Percentiles rank a stretch among this genome's conserved stretches.
These are phyloP conservation scores for Leccinum subrobustum DNA, from an alignment of 1,284 basidiomycete species.

Conservation along the genomic window DNA sequence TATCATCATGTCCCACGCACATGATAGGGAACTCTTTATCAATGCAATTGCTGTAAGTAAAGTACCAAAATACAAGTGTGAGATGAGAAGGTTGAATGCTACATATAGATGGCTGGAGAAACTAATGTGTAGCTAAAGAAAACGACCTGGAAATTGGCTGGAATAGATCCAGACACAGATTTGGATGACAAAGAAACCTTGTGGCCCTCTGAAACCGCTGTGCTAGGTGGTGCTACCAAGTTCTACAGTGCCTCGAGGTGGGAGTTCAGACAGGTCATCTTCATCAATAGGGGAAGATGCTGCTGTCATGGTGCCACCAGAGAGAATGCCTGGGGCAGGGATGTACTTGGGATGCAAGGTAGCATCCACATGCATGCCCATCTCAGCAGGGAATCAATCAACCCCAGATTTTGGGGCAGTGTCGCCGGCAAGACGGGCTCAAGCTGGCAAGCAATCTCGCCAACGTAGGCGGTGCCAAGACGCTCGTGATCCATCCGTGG, in stretches of 20 bases:
- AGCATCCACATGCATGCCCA: conserved; percentile 13
- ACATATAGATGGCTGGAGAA: not conserved
- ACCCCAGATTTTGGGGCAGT: conserved; percentile 32
- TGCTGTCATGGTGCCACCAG: conserved; percentile 20
- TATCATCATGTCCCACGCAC: no score
- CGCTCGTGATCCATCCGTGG: conserved; percentile 82
- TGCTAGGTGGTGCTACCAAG: conserved; percentile 24
- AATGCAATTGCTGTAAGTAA: no score
- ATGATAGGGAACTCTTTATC: no score
- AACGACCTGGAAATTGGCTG: no score
- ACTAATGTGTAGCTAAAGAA: no score
- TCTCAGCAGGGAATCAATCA: conserved; percentile 22
- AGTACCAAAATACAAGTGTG: no score
- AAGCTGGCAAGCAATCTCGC: conserved; percentile 78
- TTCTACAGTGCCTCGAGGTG: conserved; percentile 25
- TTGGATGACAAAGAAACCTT: conserved; percentile 17
- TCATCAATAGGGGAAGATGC: conserved; percentile 9
- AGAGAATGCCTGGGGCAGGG: conserved; percentile 16
- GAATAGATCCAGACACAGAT: conserved; percentile 5
- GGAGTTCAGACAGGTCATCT: conserved; percentile 7
- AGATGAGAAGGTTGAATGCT: not conserved
- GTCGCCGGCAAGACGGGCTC: conserved; percentile 62
- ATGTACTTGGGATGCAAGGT: conserved; percentile 17
- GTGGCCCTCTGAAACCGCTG: no score
- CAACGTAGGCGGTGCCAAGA: conserved; percentile 82